Evolutionary conservation across 768 basidiomycete genomes (phyloP), one percentile per base, ranked within the genome.

Genomic region (Kwoniella europaea): DNA sequence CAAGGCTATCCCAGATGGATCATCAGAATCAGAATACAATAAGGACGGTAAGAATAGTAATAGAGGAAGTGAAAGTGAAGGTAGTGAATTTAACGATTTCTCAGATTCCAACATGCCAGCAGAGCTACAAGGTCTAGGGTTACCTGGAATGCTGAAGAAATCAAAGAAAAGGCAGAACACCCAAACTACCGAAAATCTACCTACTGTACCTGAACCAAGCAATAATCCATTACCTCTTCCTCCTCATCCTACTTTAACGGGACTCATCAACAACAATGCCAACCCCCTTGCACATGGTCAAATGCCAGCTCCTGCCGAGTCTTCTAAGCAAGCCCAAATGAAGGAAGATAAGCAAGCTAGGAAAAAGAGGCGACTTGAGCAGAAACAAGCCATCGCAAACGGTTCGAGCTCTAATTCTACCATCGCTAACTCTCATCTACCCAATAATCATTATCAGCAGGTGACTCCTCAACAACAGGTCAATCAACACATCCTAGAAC

Each of bases 1-100:
- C 82, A 62, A 79, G 85, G 1, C 81, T 82, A 24, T 67, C 5
- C 3, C 60, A 6, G 83, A 82, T n/a, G 87, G 86, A 24, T 69
- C 65, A 18, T 57, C 55, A 13, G 53, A 54, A 2, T 86, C 86
- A 0, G 69, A 79, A 15, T 86, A 84, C 72, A 71, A 63, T 42
- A 56, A 84, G 7, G 44, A 63, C 3, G 64, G 42, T 4, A 63
- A 16, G 12, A 42, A 54, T 12, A 58, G 13, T 15, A 41, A 43
- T n/a, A 63, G 57, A n/a, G 67, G 57, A 41, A 58, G 13, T 15
- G 43, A 43, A 20, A 63, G 57, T 24, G 67, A 63, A 41, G 76
- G 75, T 24, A 65, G 70, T 24, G 75, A 61, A 10, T 42, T 9
- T 4, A 27, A 76, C 35, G 69, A 63, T 6, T 57, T 63, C n/a